A percentile compares a stretch with the other conserved stretches of the same genome.
phyloP scores from a whole-genome alignment of 352 stramenopile species.

The Pythium graminicola region DNA sequence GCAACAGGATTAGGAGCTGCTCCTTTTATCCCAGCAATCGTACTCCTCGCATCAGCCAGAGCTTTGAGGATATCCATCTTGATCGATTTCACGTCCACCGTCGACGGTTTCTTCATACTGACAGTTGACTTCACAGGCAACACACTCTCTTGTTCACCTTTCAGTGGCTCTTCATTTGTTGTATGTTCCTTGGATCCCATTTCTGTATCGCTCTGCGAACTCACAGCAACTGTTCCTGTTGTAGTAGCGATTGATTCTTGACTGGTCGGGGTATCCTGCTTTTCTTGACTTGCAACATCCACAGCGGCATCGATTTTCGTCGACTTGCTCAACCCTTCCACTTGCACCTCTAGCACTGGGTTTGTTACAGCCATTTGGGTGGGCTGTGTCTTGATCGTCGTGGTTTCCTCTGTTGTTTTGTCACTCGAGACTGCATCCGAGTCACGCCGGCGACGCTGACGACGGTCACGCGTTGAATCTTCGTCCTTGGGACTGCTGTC shows the following conservation, averaged over 20 bases:
- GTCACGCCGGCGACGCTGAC: slow-evolving; percentile 5
- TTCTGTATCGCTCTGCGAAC: slow-evolving; percentile 13
- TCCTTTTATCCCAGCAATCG: slow-evolving; percentile 64
- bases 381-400: no score
- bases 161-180: neutral
- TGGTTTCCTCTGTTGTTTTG: neutral
- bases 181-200: neutral
- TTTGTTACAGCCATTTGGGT: no score
- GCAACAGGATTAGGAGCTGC: neutral
- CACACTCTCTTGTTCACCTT: neutral
- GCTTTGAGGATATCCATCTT: slow-evolving; percentile 79
- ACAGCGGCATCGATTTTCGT: no score
- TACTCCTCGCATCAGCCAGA: slow-evolving; percentile 61
- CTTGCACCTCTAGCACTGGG: no score
- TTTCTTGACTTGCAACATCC: neutral
- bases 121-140: neutral
- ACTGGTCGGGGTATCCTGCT: slow-evolving; percentile 12
- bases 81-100: slow-evolving; percentile 64
- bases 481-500: neutral
- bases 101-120: neutral
- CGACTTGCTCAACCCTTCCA: neutral
- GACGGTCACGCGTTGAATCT: neutral
- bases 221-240: neutral
- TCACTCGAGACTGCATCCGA: neutral
- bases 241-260: slow-evolving; percentile 18